Percentiles rank a stretch among this genome's conserved stretches.
Evolutionary conservation across 176 grass and related monocot species (phyloP).

Genomic region (Triticum turgidum): DNA sequence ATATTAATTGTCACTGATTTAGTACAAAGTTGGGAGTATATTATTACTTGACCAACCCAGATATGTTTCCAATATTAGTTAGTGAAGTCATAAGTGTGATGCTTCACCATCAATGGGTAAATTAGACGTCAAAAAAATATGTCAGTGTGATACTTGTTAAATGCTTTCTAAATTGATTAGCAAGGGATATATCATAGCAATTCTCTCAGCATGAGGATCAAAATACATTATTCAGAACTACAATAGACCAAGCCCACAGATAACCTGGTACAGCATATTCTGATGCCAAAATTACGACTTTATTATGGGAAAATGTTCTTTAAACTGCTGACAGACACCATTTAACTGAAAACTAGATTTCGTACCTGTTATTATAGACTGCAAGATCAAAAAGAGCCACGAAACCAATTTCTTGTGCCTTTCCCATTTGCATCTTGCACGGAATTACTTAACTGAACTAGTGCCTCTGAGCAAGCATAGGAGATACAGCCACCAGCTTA

Average conservation of each 20-base stretch:
- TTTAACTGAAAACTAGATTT: background rate
- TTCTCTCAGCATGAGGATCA: too few species aligned
- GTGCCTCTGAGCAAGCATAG: slow-evolving; percentile 53
- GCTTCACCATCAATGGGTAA: background rate
- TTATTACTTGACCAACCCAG: background rate
- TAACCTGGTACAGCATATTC: background rate
- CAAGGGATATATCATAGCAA: too few species aligned
- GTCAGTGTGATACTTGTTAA: background rate
- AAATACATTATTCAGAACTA: background rate
- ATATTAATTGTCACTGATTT: too few species aligned
- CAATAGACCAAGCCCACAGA: background rate
- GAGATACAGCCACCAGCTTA: slow-evolving; percentile 67
- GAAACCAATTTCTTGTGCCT: slow-evolving; percentile 11
- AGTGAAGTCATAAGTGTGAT: background rate
- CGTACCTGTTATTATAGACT: background rate
- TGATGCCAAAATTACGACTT: background rate
- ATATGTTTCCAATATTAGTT: background rate
- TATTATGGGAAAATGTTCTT: background rate
- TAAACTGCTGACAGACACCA: background rate
- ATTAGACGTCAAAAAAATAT: background rate
- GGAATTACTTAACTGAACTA: too few species aligned
- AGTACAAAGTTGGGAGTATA: background rate
- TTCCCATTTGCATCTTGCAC: too few species aligned
- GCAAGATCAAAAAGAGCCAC: background rate
- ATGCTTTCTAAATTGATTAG: background rate